A percentile compares a stretch with the other conserved stretches of the same genome.
phyloP scores from a whole-genome alignment of 2,329 filamentous ascomycete genomes.

The Pseudogymnoascus sp. region DNA sequence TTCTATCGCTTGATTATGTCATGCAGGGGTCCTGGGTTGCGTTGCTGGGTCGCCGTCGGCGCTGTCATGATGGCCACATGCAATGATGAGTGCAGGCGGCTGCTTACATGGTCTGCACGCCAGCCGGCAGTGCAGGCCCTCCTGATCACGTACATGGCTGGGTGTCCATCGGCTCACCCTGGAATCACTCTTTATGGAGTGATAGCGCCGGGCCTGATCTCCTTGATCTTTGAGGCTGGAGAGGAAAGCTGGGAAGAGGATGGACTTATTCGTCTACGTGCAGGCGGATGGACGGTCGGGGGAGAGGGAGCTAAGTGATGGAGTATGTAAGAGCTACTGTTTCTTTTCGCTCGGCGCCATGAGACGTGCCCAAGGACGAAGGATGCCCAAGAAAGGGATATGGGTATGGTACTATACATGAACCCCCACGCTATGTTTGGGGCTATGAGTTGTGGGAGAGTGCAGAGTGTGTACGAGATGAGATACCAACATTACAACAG shows the following conservation, averaged over 20 bases:
- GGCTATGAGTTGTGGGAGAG: neutral
- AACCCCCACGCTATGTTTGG: slow-evolving; percentile 4
- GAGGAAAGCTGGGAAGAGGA: neutral
- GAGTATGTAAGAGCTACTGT: neutral
- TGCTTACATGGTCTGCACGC: slow-evolving; percentile 4
- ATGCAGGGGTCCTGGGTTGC: neutral
- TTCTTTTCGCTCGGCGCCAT: no score
- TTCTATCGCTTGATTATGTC: neutral
- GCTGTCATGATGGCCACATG: neutral
- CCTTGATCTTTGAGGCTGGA: neutral
- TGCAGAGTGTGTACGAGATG: neutral
- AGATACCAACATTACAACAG: neutral
- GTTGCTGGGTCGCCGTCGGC: neutral
- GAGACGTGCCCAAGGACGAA: neutral
- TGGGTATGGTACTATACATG: neutral
- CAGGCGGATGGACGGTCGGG: neutral
- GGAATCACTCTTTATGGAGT: neutral
- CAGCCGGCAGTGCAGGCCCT: slow-evolving; percentile 3
- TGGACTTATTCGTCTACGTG: neutral
- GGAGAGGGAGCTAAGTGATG: neutral
- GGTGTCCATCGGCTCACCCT: neutral
- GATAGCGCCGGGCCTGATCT: neutral
- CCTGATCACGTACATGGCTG: neutral
- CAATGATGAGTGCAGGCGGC: slow-evolving; percentile 7
- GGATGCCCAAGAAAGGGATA: neutral